Evolutionary conservation across 257 asterid species (phyloP).

Genomic region (Verbascum thapsus): DNA sequence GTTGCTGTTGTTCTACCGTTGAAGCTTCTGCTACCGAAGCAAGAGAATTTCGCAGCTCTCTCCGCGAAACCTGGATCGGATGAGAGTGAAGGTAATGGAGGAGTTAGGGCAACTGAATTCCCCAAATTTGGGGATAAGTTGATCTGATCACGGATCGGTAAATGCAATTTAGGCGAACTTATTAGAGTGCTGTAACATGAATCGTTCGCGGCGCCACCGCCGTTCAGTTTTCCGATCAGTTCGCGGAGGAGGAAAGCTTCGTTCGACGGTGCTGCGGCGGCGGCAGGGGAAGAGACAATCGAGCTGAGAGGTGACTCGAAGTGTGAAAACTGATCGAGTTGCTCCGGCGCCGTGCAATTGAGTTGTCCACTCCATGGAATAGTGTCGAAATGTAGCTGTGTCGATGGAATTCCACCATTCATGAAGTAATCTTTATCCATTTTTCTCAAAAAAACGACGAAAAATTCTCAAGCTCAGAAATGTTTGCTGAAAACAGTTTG

Average conservation of each 20-base stretch:
- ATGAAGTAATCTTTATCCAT: conserved; percentile 51
- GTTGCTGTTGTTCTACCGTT: conserved; percentile 52
- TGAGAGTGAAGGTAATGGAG: conserved; percentile 49
- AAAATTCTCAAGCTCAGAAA: no score
- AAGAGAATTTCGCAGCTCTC: conserved; percentile 79
- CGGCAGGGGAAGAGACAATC: conserved; percentile 14
- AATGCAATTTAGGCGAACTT: conserved; percentile 44
- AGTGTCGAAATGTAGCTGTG: conserved; percentile 36
- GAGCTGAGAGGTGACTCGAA: conserved; percentile 45
- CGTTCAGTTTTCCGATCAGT: conserved; percentile 62
- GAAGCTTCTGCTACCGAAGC: conserved; percentile 80
- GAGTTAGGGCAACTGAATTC: conserved; percentile 38
- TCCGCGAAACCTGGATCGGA: conserved; percentile 85
- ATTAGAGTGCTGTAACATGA: conserved; percentile 38
- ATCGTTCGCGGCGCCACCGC: conserved; percentile 29
- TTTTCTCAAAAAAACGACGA: not conserved
- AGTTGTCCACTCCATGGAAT: conserved; percentile 49
- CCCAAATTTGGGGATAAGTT: conserved; percentile 35
- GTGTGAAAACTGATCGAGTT: conserved; percentile 38
- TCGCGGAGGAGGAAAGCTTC: conserved; percentile 52
- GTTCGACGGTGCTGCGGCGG: conserved; percentile 20
- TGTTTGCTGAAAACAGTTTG: not conserved
- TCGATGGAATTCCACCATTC: conserved; percentile 35
- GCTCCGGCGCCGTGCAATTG: conserved; percentile 22
- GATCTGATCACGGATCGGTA: conserved; percentile 38